These are phyloP conservation scores for Chrysanthemum makinoi DNA, from an alignment of 129 eudicot genomes.

Conservation along the genomic window DNA sequence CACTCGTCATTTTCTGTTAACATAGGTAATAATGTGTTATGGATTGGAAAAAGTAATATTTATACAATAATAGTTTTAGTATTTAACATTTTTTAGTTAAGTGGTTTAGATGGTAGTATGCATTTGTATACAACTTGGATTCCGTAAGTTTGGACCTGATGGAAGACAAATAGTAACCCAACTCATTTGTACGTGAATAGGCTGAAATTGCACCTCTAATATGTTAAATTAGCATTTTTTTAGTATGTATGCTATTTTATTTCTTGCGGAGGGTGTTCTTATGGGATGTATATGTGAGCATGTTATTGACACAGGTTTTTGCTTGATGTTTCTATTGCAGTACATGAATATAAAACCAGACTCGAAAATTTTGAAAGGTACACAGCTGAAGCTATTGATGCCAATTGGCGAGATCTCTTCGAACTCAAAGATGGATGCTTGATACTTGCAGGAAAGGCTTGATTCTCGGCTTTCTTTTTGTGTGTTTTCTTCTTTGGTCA, in stretches of 20 bases:
- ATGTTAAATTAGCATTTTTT: too few species aligned
- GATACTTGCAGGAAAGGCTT: slow-evolving; percentile 27
- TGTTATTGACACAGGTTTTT: not conserved
- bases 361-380: slow-evolving; percentile 36
- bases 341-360: slow-evolving; percentile 47
- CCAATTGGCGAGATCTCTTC: slow-evolving; percentile 40
- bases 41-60: too few species aligned
- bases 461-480: slow-evolving; percentile 17
- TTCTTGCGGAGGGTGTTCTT: not conserved
- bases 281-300: not conserved
- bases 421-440: slow-evolving; percentile 54
- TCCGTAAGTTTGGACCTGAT: too few species aligned
- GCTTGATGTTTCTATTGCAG: slow-evolving; percentile 41
- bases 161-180: too few species aligned
- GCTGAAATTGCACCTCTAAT: too few species aligned
- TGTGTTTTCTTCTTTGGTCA: slow-evolving; percentile 27
- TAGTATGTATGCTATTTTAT: not conserved
- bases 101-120: too few species aligned
- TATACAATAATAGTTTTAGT: too few species aligned
- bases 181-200: too few species aligned
- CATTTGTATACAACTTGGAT: too few species aligned
- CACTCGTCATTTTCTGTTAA: too few species aligned
- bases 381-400: slow-evolving; percentile 31
- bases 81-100: too few species aligned
- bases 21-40: too few species aligned